phyloP scores from a whole-genome alignment of 2,329 filamentous ascomycete genomes.

The Thielaviopsis musarum region DNA sequence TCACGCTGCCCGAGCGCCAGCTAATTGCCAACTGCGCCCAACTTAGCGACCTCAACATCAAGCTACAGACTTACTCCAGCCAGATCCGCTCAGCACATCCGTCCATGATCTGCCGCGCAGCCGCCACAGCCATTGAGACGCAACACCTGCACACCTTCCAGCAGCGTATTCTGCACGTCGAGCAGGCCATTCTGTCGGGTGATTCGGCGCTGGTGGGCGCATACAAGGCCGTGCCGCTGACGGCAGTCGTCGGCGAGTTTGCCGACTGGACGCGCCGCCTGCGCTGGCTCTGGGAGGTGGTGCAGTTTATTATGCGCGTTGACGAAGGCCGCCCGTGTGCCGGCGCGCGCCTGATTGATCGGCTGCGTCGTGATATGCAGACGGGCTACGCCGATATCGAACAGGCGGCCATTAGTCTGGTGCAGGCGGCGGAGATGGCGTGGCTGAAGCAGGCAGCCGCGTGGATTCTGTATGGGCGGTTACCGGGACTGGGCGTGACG shows the following conservation, averaged over 20 bases:
- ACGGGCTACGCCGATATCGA: slow-evolving; percentile 84
- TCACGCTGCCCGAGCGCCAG: slow-evolving; percentile 67
- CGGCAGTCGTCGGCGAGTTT: slow-evolving; percentile 69
- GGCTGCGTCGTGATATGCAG: slow-evolving; percentile 56
- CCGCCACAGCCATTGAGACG: slow-evolving; percentile 60
- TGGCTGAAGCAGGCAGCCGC: slow-evolving; percentile 84
- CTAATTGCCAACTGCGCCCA: slow-evolving; percentile 62
- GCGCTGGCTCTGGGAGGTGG: slow-evolving; percentile 69
- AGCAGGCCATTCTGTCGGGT: slow-evolving; percentile 56
- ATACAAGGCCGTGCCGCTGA: slow-evolving; percentile 84
- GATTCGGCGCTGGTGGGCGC: slow-evolving; percentile 73
- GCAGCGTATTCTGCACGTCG: slow-evolving; percentile 67
- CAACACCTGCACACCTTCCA: slow-evolving; percentile 69
- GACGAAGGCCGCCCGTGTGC: slow-evolving; percentile 27
- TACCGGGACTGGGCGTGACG: slow-evolving; percentile 58
- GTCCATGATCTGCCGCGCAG: slow-evolving; percentile 63
- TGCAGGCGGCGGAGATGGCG: slow-evolving; percentile 66
- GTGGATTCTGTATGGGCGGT: slow-evolving; percentile 77
- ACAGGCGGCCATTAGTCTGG: slow-evolving; percentile 52
- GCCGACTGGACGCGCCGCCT: slow-evolving; percentile 71
- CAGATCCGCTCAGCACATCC: slow-evolving; percentile 10
- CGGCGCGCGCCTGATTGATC: slow-evolving; percentile 61
- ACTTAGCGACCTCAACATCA: slow-evolving; percentile 62
- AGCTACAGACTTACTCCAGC: slow-evolving; percentile 55
- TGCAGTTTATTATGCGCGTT: slow-evolving; percentile 17